phyloP scores from a whole-genome alignment of 2,329 filamentous ascomycete genomes.

The Aspergillus fructus region DNA sequence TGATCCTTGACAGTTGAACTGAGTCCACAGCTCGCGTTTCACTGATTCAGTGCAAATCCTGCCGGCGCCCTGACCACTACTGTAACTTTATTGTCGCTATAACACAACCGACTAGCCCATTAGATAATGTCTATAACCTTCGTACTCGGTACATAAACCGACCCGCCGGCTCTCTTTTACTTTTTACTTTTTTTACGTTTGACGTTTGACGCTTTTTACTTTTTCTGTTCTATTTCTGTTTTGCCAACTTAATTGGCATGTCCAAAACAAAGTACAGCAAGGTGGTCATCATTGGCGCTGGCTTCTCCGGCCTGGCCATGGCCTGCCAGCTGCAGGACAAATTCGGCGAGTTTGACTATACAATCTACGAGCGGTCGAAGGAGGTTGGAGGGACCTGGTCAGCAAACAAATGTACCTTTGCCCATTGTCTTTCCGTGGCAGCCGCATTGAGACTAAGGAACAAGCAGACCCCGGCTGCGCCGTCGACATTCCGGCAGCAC shows the following conservation, averaged over 20 bases:
- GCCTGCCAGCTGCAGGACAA: constrained; percentile 12
- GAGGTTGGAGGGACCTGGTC: constrained; percentile 12
- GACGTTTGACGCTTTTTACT: background rate
- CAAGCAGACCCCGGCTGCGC: constrained; percentile 11
- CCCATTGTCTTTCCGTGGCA: background rate
- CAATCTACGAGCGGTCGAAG: constrained; percentile 9
- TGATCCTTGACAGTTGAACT: no score
- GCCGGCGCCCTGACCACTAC: no score
- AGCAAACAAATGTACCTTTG: constrained; percentile 7
- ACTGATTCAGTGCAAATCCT: no score
- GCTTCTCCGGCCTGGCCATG: constrained; percentile 12
- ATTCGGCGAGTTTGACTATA: constrained; percentile 8
- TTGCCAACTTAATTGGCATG: background rate
- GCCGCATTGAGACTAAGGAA: no score
- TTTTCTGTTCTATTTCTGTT: background rate
- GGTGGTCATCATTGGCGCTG: constrained; percentile 14
- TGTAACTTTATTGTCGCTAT: no score
- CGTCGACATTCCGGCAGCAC: constrained; percentile 9
- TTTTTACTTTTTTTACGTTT: background rate
- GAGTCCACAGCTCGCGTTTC: no score
- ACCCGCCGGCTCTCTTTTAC: background rate
- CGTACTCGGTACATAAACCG: no score
- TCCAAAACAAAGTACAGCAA: constrained; percentile 1
- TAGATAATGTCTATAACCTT: background rate
- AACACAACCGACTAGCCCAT: background rate